Conservation (phyloP, 2,329 filamentous ascomycete species). For the Blumeria hordei region DNA sequence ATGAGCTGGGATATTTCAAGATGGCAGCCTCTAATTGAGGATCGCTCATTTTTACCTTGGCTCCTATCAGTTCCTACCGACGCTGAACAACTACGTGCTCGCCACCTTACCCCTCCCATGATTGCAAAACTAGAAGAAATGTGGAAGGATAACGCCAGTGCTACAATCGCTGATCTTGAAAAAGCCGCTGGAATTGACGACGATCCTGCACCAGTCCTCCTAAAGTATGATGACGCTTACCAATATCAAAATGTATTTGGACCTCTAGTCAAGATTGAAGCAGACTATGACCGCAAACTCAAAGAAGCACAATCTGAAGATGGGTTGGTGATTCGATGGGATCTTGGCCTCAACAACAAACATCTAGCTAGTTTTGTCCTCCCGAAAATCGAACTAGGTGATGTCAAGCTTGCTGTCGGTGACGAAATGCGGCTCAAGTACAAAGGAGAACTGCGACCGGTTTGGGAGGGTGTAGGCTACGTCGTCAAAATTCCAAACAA, state of each 20-base stretch:
- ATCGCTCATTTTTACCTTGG: conserved; percentile 86
- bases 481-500: conserved; percentile 99
- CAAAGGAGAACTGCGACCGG: conserved; percentile 70
- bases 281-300: conserved; percentile 94
- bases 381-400: conserved; percentile 88
- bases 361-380: conserved; percentile 86
- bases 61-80: conserved; percentile 75
- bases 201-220: conserved; percentile 72
- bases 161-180: conserved; percentile 76
- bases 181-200: conserved; percentile 83
- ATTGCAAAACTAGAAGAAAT: conserved; percentile 93
- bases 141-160: conserved; percentile 87
- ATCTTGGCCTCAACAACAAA: conserved; percentile 90
- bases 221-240: conserved; percentile 91
- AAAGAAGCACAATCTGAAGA: conserved; percentile 97
- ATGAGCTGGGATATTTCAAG: conserved; percentile 99
- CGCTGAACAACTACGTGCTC: conserved; percentile 82
- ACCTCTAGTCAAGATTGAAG: conserved; percentile 94
- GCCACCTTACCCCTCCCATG: conserved; percentile 79
- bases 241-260: conserved; percentile 99
- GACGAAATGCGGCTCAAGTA: conserved; percentile 98
- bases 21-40: conserved; percentile 94
- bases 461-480: conserved; percentile 96
- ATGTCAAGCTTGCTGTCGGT: conserved; percentile 91
- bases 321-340: conserved; percentile 82